Percentiles rank a stretch among this genome's conserved stretches.
Evolutionary conservation across 1,284 basidiomycete genomes (phyloP).

Genomic region (Ceratobasidium sp.): DNA sequence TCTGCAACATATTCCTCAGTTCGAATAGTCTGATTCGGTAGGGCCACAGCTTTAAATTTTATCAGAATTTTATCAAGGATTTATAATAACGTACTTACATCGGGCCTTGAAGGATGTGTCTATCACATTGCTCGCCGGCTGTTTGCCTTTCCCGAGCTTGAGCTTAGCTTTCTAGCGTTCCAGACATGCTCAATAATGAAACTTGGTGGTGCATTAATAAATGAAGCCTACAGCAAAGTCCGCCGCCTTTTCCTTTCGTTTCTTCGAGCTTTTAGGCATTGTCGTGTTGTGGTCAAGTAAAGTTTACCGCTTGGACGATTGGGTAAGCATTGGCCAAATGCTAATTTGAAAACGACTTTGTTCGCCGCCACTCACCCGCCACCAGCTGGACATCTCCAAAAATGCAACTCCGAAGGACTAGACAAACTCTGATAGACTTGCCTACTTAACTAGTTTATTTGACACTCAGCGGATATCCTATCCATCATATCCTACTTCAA

Average conservation of each 20-base stretch:
- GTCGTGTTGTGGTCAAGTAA: slow-evolving; percentile 1
- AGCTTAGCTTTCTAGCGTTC: slow-evolving; percentile 88
- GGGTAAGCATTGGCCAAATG: slow-evolving; percentile 4
- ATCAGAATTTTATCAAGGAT: slow-evolving; percentile 21
- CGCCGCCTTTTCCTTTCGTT: slow-evolving; percentile 87
- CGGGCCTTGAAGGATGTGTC: slow-evolving; percentile 97
- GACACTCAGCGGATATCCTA: too few species aligned
- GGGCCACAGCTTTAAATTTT: slow-evolving; percentile 78
- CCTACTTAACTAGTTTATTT: too few species aligned
- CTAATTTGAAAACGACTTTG: background rate
- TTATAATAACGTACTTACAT: slow-evolving; percentile 65
- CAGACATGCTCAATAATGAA: slow-evolving; percentile 41
- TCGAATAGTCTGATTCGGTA: slow-evolving; percentile 87
- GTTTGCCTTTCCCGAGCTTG: slow-evolving; percentile 96
- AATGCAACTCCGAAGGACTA: too few species aligned
- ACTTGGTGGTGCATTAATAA: background rate
- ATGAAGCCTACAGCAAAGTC: slow-evolving; percentile 79
- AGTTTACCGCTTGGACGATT: slow-evolving; percentile 31
- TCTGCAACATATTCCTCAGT: slow-evolving; percentile 62
- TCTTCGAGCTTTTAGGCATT: slow-evolving; percentile 90
- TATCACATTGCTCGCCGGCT: slow-evolving; percentile 84
- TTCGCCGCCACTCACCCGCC: background rate
- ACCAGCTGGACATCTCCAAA: background rate
- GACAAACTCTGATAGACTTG: too few species aligned
- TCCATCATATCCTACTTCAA: too few species aligned